A percentile compares a stretch with the other conserved stretches of the same genome.
These are phyloP conservation scores for Plasmodium inui DNA, from an alignment of 169 alveolate species.

Conservation along the genomic window DNA sequence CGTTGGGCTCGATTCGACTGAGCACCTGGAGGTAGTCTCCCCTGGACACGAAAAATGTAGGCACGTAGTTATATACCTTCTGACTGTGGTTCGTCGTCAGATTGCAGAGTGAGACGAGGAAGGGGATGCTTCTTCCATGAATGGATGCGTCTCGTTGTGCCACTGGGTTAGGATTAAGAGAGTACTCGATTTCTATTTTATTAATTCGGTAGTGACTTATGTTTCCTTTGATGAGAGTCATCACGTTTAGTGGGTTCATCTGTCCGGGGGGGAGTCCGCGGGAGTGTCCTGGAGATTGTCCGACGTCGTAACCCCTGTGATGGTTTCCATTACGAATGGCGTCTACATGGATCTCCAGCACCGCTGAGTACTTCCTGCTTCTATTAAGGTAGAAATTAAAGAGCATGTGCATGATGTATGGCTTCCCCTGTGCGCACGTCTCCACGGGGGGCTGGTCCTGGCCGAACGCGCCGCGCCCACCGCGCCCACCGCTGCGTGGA, in stretches of 20 bases:
- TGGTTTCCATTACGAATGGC: neutral
- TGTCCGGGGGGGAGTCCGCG: neutral
- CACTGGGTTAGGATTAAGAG: slow-evolving; percentile 3
- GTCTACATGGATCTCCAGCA: slow-evolving; percentile 29
- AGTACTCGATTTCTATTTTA: slow-evolving; percentile 52
- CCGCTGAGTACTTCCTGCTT: slow-evolving; percentile 22
- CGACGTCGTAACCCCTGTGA: neutral
- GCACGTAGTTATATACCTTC: slow-evolving; percentile 54
- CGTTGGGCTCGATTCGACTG: neutral
- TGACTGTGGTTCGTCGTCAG: slow-evolving; percentile 22
- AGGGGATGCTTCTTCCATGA: slow-evolving; percentile 27
- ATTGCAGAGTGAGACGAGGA: slow-evolving; percentile 29
- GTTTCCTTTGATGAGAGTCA: slow-evolving; percentile 26
- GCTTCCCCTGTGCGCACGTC: neutral
- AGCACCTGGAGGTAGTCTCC: slow-evolving; percentile 14
- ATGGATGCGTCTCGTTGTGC: neutral
- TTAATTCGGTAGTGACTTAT: slow-evolving; percentile 51
- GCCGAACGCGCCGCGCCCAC: no score
- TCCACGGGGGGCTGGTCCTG: neutral
- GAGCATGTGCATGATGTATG: slow-evolving; percentile 12
- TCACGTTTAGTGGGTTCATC: slow-evolving; percentile 32
- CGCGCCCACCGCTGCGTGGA: no score
- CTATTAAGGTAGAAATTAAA: slow-evolving; percentile 38
- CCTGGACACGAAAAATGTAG: slow-evolving; percentile 25
- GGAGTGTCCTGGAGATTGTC: neutral